Evolutionary conservation across 768 basidiomycete species (phyloP).

Genomic region (Neoboletus subvelutipes): DNA sequence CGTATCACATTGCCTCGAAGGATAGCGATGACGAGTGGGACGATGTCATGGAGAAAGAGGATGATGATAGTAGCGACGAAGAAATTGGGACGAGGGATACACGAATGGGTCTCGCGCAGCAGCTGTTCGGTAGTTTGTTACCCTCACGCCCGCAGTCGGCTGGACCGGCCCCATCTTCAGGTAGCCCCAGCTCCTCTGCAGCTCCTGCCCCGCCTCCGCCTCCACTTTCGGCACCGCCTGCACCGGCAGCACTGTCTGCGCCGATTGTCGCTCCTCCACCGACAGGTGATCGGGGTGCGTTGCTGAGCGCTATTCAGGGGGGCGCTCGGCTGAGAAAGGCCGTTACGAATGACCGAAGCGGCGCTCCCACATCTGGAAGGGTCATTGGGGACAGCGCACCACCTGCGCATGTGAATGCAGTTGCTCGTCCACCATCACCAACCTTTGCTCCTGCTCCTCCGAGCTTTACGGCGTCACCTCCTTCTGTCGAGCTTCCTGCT

Average conservation of each 20-base stretch:
- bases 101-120: conserved; percentile 70
- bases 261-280: conserved; percentile 39
- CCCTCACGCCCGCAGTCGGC: conserved; percentile 59
- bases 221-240: conserved; percentile 36
- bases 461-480: conserved; percentile 18
- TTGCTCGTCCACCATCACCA: conserved; percentile 40
- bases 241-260: conserved; percentile 17
- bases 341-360: conserved; percentile 83
- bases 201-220: conserved; percentile 39
- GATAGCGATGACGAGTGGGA: conserved; percentile 82
- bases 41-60: conserved; percentile 70
- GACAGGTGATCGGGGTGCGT: conserved; percentile 56
- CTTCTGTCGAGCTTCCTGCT: conserved; percentile 20
- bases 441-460: background rate
- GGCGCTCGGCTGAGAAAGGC: conserved; percentile 72
- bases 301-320: conserved; percentile 78
- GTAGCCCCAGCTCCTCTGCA: conserved; percentile 30
- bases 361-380: conserved; percentile 62
- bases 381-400: conserved; percentile 76
- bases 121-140: conserved; percentile 73
- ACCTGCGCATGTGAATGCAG: conserved; percentile 63
- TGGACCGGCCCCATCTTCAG: conserved; percentile 31
- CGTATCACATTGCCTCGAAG: conserved; percentile 62
- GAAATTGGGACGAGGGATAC: conserved; percentile 65
- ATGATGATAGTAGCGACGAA: conserved; percentile 75